Percentiles rank a stretch among this genome's conserved stretches.
phyloP scores from a whole-genome alignment of 345 rosid species.

The Linum usitatissimum region DNA sequence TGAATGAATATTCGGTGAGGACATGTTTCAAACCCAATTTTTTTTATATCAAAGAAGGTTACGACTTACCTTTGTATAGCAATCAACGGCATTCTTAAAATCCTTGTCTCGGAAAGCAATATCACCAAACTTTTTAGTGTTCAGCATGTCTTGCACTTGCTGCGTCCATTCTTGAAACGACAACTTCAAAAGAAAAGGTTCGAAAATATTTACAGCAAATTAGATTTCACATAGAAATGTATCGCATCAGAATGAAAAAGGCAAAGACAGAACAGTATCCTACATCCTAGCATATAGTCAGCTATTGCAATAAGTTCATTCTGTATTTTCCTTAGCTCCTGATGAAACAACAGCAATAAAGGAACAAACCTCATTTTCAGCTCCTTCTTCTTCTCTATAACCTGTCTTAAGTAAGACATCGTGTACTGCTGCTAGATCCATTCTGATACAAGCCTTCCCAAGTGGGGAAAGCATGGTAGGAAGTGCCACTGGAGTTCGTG shows the following conservation, averaged over 20 bases:
- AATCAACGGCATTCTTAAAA: conserved; percentile 79
- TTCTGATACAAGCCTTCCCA: conserved; percentile 62
- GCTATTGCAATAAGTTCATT: not conserved
- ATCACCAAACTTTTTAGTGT: conserved; percentile 87
- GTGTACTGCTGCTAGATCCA: conserved; percentile 75
- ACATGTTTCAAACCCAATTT: not conserved
- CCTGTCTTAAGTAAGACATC: conserved; percentile 75
- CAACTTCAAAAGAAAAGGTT: conserved; percentile 32
- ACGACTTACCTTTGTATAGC: conserved; percentile 64
- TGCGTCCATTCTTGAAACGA: conserved; percentile 99
- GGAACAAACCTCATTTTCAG: conserved; percentile 54
- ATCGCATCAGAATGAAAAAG: not conserved
- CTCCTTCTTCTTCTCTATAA: conserved; percentile 84
- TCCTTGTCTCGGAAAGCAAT: conserved; percentile 89
- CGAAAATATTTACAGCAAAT: conserved; percentile 5
- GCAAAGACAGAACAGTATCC: not conserved
- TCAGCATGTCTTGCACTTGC: conserved; percentile 93
- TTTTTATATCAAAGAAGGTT: too few species aligned
- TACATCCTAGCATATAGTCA: not conserved
- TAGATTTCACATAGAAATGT: not conserved
- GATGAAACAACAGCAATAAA: conserved; percentile 1
- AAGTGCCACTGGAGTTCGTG: conserved; percentile 35
- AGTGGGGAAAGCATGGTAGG: conserved; percentile 58
- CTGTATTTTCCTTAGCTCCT: not conserved
- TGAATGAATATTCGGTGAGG: not conserved